Base-by-base conservation (phyloP, 2,329 filamentous ascomycete species). In the Alternaria consortialis region DNA sequence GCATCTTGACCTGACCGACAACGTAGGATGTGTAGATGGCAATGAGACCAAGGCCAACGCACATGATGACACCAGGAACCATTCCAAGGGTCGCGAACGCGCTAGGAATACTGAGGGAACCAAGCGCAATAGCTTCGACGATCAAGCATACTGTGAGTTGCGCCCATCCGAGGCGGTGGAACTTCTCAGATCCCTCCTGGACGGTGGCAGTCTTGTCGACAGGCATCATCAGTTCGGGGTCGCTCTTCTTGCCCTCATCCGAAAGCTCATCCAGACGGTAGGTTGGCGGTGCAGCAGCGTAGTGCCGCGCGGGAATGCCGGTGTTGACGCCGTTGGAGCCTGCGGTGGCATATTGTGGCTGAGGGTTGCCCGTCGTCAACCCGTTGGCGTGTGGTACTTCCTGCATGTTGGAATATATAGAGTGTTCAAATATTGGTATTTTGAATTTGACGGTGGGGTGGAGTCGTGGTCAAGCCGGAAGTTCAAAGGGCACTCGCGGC, bases 21-120 rank as follows among this genome's bases (percentile, higher is more conserved):
- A 89, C 84, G 68, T 85, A 87, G 53, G 86, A 86, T 5, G 87
- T 88, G 74, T 88, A 89, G 27, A 85, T 87, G 11, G 87, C 83
- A 8, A 90, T 68, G n/a, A 86, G 59, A 34, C 87, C 86, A 15
- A 89, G 78, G 6, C 81, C 80, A 9, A 84, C 70, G 27, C 72
- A 77, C 62, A 80, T 71, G 64, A 84, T 78, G 37, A 83, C 77
- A 56, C 82, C 82, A 5, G 78, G 76, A 7, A 83, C 77, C 80
- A 83, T 82, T 36, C 82, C 82, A 5, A 83, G 70, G 7, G 75
- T 81, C 2, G 81, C 81, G 53, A 83, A 83, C 29, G 81, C 80
- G 43, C 76, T 79, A 7, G 83, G 81, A 27, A 83, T 75, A 53
- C 81, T 82, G 60, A 83, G 73, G 37, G 77, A 80, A 39, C 82